Evolutionary conservation across 2,329 filamentous ascomycete species (phyloP).

Genomic region (Emericellopsis atlantica): DNA sequence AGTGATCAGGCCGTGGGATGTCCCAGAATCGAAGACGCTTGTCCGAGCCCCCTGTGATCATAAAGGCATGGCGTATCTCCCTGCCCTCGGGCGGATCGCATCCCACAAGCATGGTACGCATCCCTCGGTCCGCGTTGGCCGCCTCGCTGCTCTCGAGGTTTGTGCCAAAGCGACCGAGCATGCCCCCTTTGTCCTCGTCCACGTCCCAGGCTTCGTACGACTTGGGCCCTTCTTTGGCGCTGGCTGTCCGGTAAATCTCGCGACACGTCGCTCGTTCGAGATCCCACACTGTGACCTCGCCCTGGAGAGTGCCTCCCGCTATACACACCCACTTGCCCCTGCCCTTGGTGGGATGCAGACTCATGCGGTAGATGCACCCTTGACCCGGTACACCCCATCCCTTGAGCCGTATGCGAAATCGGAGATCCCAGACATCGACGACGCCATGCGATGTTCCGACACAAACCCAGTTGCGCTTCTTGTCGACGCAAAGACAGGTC

Average conservation of each 20-base stretch:
- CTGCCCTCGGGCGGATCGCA: constrained; percentile 58
- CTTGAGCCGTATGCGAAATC: constrained; percentile 81
- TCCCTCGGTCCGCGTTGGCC: constrained; percentile 48
- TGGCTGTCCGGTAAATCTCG: constrained; percentile 70
- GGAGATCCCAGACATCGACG: constrained; percentile 87
- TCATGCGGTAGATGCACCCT: constrained; percentile 66
- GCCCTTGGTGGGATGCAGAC: constrained; percentile 65
- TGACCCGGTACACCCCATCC: constrained; percentile 80
- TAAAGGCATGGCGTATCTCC: constrained; percentile 67
- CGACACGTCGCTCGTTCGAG: constrained; percentile 80
- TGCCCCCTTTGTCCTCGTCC: constrained; percentile 80
- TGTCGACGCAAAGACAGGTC: constrained; percentile 82
- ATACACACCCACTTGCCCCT: constrained; percentile 80
- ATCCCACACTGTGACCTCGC: constrained; percentile 92
- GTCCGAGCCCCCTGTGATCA: constrained; percentile 80
- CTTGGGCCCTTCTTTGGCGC: constrained; percentile 45
- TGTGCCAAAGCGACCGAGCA: constrained; percentile 75
- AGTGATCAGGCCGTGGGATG: constrained; percentile 63
- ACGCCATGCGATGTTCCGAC: constrained; percentile 89
- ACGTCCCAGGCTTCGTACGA: constrained; percentile 77
- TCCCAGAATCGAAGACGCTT: constrained; percentile 94
- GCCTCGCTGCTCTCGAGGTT: constrained; percentile 50
- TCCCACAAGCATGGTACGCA: constrained; percentile 63
- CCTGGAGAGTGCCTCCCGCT: constrained; percentile 72
- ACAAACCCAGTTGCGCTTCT: constrained; percentile 78